phyloP scores from a whole-genome alignment of 202 grass and related monocot species.

The Elaeis oleifera region DNA sequence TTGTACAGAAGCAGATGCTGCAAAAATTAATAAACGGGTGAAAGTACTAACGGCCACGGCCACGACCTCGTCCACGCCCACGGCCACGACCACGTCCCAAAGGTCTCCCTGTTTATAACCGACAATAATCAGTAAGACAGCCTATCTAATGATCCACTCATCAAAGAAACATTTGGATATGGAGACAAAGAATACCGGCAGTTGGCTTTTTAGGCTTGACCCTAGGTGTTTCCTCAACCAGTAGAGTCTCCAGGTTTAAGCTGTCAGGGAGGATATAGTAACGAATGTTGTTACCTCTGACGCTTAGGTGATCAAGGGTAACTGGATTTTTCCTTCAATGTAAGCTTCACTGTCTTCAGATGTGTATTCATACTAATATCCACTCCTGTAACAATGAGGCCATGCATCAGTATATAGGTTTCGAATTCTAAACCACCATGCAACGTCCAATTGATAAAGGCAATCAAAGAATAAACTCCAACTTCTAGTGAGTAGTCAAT shows the following conservation, averaged over 20 bases:
- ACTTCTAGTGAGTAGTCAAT: too few species aligned
- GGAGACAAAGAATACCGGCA: conserved; percentile 36
- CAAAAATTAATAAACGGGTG: conserved; percentile 19
- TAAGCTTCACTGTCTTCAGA: conserved; percentile 89
- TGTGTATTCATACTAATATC: conserved; percentile 99
- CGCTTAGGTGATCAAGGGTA: conserved; percentile 82
- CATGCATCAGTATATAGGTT: too few species aligned
- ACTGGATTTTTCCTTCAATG: conserved; percentile 93
- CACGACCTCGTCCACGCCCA: conserved; percentile 71
- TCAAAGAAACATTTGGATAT: neutral
- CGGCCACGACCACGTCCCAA: conserved; percentile 77
- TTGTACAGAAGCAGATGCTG: neutral
- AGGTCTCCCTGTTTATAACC: conserved; percentile 47
- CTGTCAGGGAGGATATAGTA: conserved; percentile 98
- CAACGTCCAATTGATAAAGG: too few species aligned
- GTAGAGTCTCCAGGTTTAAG: conserved; percentile 89
- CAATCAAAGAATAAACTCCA: too few species aligned
- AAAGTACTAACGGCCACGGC: conserved; percentile 45
- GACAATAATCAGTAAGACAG: conserved; percentile 10
- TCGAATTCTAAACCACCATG: too few species aligned
- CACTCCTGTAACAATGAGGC: conserved; percentile 43
- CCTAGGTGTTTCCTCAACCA: conserved; percentile 87
- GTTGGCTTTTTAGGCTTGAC: conserved; percentile 86
- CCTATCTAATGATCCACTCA: neutral
- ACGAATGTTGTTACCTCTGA: conserved; percentile 96